Evolutionary conservation across 495 filamentous ascomycete species (phyloP), one percentile per base, ranked within the genome.

Genomic region (Cercophora samala): DNA sequence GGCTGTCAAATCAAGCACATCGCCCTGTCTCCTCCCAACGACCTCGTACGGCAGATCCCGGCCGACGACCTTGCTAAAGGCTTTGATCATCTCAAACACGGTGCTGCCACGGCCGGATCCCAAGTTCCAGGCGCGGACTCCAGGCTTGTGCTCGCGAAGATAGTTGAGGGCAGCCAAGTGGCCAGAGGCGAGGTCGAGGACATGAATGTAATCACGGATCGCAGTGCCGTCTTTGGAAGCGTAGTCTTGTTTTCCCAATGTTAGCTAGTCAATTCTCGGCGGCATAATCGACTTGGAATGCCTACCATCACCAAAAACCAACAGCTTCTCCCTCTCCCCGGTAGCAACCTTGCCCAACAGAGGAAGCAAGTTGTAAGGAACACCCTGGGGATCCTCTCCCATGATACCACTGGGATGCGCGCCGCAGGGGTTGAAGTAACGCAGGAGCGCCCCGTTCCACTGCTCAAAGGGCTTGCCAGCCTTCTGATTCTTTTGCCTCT

Each of bases 401-500:
- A 99, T 99, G 79, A 99, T 88, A 67, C 95, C 95, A 75, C 87
- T 94, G 58, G 95, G 95, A 79, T 99, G 95, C 37, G 93, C 89
- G 74, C 95, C 95, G 64, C 90, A 91, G 37, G 95, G 95, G 84
- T 99, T 99, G 84, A 99, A 99, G 82, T 99, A 99, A 65, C 95
- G 88, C 59, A 99, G 86, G 68, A 97, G 82, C 54, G 95, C 95
- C 54, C 84, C 95, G 81, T 97, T 98, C 93, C 92, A 98, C 73
- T 91, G 85, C 70, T 92, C 85, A 56, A 84, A 88, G 22, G 82
- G 79, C 75, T 95, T 90, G 29, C 91, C 91, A 52, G 85, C 88
- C 83, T 93, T 95, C 81, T 87, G 87, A 69, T 86, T 83, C 68
- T 92, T 92, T 79, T 90, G 91, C 53, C 95, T 89, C 81, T 97